These are phyloP conservation scores for Gracilaria gracilis DNA, from an alignment of 23 red algal species.

Conservation along the genomic window DNA sequence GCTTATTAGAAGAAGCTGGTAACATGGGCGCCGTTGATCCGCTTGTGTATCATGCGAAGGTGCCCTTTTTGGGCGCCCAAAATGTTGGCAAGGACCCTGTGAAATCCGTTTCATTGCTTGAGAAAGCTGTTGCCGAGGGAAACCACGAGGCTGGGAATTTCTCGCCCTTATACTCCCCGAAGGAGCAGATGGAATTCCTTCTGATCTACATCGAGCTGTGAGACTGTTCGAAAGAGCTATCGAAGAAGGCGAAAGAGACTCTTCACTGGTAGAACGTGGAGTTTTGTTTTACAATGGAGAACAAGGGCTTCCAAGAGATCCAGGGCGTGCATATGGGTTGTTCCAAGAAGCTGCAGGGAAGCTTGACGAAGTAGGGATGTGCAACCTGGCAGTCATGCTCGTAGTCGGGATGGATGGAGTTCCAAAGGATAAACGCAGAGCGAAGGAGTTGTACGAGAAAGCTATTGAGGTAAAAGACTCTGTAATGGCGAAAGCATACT, in stretches of 20 bases:
- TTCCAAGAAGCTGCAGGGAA: not conserved
- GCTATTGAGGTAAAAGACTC: not conserved
- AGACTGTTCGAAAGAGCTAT: not conserved
- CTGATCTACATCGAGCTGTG: not conserved
- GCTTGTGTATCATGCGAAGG: not conserved
- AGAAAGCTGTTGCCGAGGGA: not conserved
- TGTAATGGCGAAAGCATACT: not conserved
- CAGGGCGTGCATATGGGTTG: not conserved
- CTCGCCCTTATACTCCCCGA: not conserved
- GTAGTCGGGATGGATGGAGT: not conserved
- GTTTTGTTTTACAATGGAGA: not conserved
- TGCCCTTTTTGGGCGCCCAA: not conserved
- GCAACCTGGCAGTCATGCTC: not conserved
- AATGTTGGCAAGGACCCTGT: not conserved
- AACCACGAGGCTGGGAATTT: not conserved
- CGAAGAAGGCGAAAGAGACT: not conserved
- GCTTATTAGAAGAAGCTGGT: not conserved
- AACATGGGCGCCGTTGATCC: not conserved
- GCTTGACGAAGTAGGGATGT: not conserved
- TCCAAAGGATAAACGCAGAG: too few species aligned
- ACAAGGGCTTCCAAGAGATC: not conserved
- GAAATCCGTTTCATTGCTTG: not conserved
- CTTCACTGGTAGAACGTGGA: not conserved
- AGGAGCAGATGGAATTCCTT: constrained; percentile 8
- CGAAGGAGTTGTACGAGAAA: not conserved